Base-by-base conservation (phyloP, 2,329 filamentous ascomycete species). In the Pochonia chlamydosporia region DNA sequence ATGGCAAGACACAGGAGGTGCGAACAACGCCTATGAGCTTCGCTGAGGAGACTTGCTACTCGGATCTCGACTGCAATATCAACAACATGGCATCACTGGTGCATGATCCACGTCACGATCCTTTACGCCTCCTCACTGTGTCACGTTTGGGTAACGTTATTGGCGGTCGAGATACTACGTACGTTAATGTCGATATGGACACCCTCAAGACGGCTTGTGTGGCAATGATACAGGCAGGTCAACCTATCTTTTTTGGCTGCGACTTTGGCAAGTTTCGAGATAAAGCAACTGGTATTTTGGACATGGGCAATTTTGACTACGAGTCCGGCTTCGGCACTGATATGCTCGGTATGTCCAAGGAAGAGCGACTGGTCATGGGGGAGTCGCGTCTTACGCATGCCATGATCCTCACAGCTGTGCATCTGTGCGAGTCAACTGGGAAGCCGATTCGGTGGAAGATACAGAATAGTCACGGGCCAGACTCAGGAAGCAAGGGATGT, bases 301-400 rank as follows among this genome's bases (percentile, higher is more conserved):
- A 95, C 63, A 75, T 84, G 1, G 75, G 78, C 2, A 71, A 95
- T 4, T 81, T 85, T 58, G 84, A 93, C 65, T 93, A 92, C 65
- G 79, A 86, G 56, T 77, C 93, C 1, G 89, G 87, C n/a, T 89
- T 95, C 67, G 88, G 90, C 57, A 76, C 89, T 50, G 75, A 74
- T 47, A 72, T 95, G 21, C 74, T 92, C 8, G 81, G 79, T 16
- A 76, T 95, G 78, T 79, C 72, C 58, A 95, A 95, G 67, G 85
- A 85, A 1, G 78, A 89, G 57, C 73, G 89, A 3, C 70, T 96
- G 40, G 72, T 78, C 57, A 84, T 84, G 0, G 82, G 87, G 10
- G 89, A 95, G 68, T 85, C 79, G 45, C 76, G 79, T 43, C 95
- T 96, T 89, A 95, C 89, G 1, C 90, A 95, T 59, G 90, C 90